These are phyloP conservation scores for Trametes cingulata DNA, from an alignment of 768 basidiomycete species.

Conservation along the genomic window DNA sequence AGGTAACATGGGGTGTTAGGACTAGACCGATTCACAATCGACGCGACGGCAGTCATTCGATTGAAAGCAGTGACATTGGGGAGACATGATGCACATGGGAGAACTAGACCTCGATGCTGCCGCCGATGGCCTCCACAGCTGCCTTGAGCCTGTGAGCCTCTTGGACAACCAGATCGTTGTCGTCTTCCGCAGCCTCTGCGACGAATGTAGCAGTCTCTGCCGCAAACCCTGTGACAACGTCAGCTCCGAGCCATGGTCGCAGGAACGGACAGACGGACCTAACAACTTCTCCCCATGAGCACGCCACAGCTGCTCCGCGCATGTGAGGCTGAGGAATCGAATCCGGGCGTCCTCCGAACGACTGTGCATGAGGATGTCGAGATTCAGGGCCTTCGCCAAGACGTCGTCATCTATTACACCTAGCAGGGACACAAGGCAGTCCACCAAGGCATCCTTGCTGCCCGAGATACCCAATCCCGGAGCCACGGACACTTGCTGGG, in stretches of 20 bases:
- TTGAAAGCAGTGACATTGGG: no score
- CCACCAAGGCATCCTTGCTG: slow-evolving; percentile 43
- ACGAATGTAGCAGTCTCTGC: slow-evolving; percentile 86
- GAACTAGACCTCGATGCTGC: slow-evolving; percentile 43
- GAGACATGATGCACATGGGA: no score
- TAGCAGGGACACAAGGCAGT: slow-evolving; percentile 56
- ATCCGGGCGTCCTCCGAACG: slow-evolving; percentile 74
- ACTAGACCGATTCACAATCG: no score
- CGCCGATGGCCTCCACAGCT: slow-evolving; percentile 71
- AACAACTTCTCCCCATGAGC: slow-evolving; percentile 72
- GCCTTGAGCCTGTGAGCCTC: slow-evolving; percentile 68
- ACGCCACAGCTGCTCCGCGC: slow-evolving; percentile 75
- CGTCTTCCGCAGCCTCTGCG: slow-evolving; percentile 85
- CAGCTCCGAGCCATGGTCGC: not conserved
- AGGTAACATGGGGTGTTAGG: no score
- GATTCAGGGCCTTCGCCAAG: slow-evolving; percentile 79
- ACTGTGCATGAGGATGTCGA: slow-evolving; percentile 84
- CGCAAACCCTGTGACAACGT: slow-evolving; percentile 56
- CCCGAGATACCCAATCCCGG: slow-evolving; percentile 37
- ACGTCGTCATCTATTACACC: slow-evolving; percentile 56
- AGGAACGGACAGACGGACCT: slow-evolving; percentile 42
- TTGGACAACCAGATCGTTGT: slow-evolving; percentile 78
- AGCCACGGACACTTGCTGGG: slow-evolving; percentile 65
- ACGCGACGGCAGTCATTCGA: no score
- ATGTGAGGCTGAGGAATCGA: slow-evolving; percentile 70